Evolutionary conservation across 176 grass and related monocot species (phyloP).

Genomic region (Hsuehochloa calcarea): DNA sequence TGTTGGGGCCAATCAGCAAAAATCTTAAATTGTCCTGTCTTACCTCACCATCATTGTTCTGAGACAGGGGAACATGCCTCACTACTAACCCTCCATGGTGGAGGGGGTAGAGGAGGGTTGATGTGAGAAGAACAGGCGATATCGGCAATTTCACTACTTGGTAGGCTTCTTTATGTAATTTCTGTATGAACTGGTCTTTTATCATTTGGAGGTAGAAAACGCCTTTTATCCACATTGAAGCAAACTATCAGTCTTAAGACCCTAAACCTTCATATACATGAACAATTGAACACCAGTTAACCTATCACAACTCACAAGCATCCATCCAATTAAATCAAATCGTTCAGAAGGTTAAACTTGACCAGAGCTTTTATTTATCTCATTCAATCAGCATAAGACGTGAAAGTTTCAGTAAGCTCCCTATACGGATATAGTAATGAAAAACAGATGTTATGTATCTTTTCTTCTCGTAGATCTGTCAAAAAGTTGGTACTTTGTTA

Average conservation of each 20-base stretch:
- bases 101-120: slow-evolving; percentile 72
- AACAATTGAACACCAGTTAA: neutral
- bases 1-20: neutral
- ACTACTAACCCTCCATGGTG: slow-evolving; percentile 60
- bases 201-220: slow-evolving; percentile 39
- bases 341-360: neutral
- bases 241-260: slow-evolving; percentile 14
- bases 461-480: slow-evolving; percentile 2
- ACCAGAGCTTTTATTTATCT: neutral
- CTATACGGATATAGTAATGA: slow-evolving; percentile 1
- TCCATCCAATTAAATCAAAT: slow-evolving; percentile 10
- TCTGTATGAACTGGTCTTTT: slow-evolving; percentile 44
- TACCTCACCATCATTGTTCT: slow-evolving; percentile 69
- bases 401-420: slow-evolving; percentile 11
- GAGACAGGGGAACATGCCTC: slow-evolving; percentile 77
- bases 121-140: slow-evolving; percentile 71
- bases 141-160: slow-evolving; percentile 62
- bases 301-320: neutral
- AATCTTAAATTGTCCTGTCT: slow-evolving; percentile 50
- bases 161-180: slow-evolving; percentile 63
- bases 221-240: neutral
- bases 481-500: neutral
- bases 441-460: neutral
- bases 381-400: neutral
- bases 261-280: slow-evolving; percentile 23